Base-by-base conservation (phyloP, 2,329 filamentous ascomycete genomes). In the Fusarium sp. region DNA sequence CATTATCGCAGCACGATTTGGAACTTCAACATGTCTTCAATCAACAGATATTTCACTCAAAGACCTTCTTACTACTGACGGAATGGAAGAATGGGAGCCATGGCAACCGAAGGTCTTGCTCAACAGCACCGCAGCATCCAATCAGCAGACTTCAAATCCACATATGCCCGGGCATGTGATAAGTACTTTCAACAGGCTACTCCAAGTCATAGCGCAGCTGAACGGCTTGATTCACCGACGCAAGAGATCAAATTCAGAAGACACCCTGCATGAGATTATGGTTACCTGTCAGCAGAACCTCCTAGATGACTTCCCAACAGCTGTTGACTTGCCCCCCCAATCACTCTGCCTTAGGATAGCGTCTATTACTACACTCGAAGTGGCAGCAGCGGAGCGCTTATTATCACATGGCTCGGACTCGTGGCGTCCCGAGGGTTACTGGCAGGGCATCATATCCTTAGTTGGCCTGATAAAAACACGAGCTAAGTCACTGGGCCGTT, bases 71-170 rank as follows among this genome's bases (percentile, higher is more conserved):
- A 10, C 16, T 0, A 53, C 30, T 5, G 59, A 62, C 3, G 59
- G 59, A 1, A 54, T 61, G 8, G 59, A 62, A 9, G 59, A 62
- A 10, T 62, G 59, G 46, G 59, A 62, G 2, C 56, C 46, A 13
- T 61, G 41, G 56, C 47, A 62, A 8, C 56, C 46, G 3, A 62
- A 53, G 14, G 27, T 61, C 4, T 3, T 62, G 5, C 7, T 34
- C 5, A 10, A 21, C 9, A 4, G 14, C 1, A 9, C 4, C 4
- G 2, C 4, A 5, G 2, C 3, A 28, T 3, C 8, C 12, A 27
- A 13, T 8, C 54, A 20, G 2, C 37, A 12, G 4, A 23, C 9
- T 1, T 30, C 32, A 13, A 47, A 28, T 12, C 8, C 32, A 2
- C 40, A 62, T 27, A 5, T 28, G n/a, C 59, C 59, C 7, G 59